Evolutionary conservation across 306 rosid species (phyloP).

Genomic region (Rosa chinensis): DNA sequence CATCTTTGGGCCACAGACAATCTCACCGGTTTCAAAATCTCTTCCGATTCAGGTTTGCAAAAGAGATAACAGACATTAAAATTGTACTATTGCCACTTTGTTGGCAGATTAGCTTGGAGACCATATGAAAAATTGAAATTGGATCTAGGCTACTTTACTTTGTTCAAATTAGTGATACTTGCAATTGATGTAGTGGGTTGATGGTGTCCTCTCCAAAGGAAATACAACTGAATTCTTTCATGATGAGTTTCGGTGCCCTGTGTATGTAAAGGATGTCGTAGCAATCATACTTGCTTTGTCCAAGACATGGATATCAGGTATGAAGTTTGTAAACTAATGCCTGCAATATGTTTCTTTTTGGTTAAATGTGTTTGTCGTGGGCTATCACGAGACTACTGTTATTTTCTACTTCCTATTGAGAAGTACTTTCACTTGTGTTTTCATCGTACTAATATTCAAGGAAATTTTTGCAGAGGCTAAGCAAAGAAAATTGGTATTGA

Average conservation of each 20-base stretch:
- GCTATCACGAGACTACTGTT: not conserved
- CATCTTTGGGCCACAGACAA: constrained; percentile 86
- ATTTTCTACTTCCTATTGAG: not conserved
- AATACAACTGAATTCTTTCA: constrained; percentile 59
- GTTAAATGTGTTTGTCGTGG: not conserved
- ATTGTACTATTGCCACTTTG: constrained; percentile 2
- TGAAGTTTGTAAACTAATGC: constrained; percentile 16
- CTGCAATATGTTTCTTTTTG: not conserved
- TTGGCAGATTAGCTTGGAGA: not conserved
- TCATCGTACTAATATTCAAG: constrained; percentile 21
- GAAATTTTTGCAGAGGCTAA: constrained; percentile 50
- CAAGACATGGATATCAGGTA: constrained; percentile 76
- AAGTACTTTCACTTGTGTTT: constrained; percentile 18
- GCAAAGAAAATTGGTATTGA: constrained; percentile 65
- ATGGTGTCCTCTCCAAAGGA: constrained; percentile 67
- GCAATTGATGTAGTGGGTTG: constrained; percentile 76
- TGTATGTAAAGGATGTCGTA: constrained; percentile 80
- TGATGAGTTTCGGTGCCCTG: constrained; percentile 87
- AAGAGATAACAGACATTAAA: constrained; percentile 1
- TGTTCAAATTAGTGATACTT: constrained; percentile 16
- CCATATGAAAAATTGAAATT: not conserved
- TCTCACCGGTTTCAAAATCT: constrained; percentile 84
- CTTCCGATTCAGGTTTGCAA: constrained; percentile 82
- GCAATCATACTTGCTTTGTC: constrained; percentile 55
- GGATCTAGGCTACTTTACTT: constrained; percentile 7